phyloP scores from a whole-genome alignment of 2,329 filamentous ascomycete genomes.

The Fusarium solani-melongenae region DNA sequence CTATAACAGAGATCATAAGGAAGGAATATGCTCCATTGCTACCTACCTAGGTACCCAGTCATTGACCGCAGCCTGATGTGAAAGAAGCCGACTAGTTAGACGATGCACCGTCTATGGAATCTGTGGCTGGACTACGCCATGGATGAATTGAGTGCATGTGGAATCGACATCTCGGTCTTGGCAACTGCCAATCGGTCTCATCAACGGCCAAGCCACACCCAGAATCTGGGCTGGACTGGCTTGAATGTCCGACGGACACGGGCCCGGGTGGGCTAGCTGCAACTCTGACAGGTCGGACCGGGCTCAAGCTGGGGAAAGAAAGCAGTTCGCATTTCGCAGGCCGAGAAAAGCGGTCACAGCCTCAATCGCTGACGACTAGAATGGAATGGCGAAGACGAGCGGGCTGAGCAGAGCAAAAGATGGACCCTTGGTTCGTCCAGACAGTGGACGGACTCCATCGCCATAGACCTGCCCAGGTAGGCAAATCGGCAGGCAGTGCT shows the following conservation, averaged over 20 bases:
- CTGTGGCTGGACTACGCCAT: not conserved
- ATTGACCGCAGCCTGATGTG: not conserved
- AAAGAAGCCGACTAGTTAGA: not conserved
- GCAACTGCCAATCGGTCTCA: slow-evolving; percentile 12
- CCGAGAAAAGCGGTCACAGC: slow-evolving; percentile 13
- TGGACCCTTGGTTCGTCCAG: not conserved
- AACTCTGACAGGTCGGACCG: not conserved
- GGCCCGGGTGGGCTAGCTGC: not conserved
- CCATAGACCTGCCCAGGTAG: not conserved
- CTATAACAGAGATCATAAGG: slow-evolving; percentile 8
- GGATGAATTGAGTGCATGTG: slow-evolving; percentile 3
- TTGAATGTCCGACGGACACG: slow-evolving; percentile 3
- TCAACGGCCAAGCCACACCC: slow-evolving; percentile 23
- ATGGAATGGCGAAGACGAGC: slow-evolving; percentile 3
- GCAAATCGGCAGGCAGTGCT: slow-evolving; percentile 11
- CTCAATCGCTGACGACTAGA: slow-evolving; percentile 35
- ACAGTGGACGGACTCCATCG: not conserved
- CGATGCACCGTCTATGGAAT: not conserved
- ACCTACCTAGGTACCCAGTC: not conserved
- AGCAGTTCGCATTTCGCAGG: slow-evolving; percentile 12
- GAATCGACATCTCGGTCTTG: slow-evolving; percentile 14
- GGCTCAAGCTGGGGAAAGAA: slow-evolving; percentile 11
- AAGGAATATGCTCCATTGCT: not conserved
- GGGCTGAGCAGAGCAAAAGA: not conserved
- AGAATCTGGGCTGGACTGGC: not conserved